These are phyloP conservation scores for Paecilomyces sp. DNA, from an alignment of 2,329 filamentous ascomycete genomes.

Conservation along the genomic window DNA sequence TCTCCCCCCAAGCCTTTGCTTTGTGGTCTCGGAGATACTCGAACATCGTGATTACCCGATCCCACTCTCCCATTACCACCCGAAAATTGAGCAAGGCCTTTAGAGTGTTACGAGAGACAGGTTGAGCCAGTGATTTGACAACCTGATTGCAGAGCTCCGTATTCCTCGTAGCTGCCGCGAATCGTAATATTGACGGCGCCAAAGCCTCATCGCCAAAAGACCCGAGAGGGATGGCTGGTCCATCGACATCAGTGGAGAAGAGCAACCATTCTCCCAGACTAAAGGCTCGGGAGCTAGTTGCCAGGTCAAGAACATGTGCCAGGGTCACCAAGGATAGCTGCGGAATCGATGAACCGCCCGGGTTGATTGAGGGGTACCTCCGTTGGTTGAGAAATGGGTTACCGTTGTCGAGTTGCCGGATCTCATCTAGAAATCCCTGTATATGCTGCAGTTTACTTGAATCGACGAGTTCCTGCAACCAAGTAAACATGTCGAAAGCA, in stretches of 20 bases:
- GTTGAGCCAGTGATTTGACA: constrained; percentile 21
- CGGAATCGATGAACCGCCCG: constrained; percentile 24
- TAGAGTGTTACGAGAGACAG: constrained; percentile 26
- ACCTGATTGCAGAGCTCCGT: constrained; percentile 20
- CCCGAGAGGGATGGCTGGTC: constrained; percentile 42
- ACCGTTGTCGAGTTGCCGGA: constrained; percentile 8
- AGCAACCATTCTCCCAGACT: constrained; percentile 49
- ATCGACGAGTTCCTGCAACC: constrained; percentile 27
- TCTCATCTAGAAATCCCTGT: constrained; percentile 20
- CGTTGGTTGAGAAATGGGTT: neutral
- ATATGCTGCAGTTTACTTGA: constrained; percentile 28
- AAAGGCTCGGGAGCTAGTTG: constrained; percentile 39
- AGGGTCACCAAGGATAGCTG: constrained; percentile 41
- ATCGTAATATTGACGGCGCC: constrained; percentile 47
- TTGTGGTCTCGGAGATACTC: constrained; percentile 25
- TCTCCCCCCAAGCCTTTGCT: constrained; percentile 29
- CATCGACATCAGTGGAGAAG: constrained; percentile 46
- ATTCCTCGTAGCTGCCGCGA: constrained; percentile 46
- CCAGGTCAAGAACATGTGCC: constrained; percentile 45
- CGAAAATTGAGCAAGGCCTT: constrained; percentile 28
- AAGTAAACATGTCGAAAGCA: constrained; percentile 22
- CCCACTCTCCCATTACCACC: constrained; percentile 27
- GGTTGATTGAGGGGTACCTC: constrained; percentile 4
- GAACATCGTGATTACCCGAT: constrained; percentile 22
- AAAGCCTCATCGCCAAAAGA: constrained; percentile 43